Evolutionary conservation across 805 yeast genomes (phyloP), one percentile per base, ranked within the genome.

Genomic region (Wickerhamiella vanderwaltii): DNA sequence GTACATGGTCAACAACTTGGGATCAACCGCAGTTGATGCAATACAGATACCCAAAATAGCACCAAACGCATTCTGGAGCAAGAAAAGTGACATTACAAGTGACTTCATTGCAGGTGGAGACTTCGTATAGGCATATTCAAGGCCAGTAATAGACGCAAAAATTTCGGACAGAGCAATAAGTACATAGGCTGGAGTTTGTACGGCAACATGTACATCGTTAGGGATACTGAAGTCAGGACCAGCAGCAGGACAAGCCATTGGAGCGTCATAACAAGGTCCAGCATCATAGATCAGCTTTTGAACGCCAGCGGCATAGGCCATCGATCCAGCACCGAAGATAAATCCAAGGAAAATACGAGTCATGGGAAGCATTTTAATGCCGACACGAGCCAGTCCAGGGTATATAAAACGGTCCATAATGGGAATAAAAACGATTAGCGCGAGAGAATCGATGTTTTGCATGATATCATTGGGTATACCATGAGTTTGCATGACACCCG

Each of bases 81-180:
- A 66, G 66, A 77, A 80, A 39, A 75, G 48, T 6, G 66, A 51
- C 76, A 75, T 74, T 52, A 75, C 69, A 55, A 75, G 71, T 12
- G 79, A 71, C 59, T 73, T 74, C 81, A 75, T 75, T 38, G 70
- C 62, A 6, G 68, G 69, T 31, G 91, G 91, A 5, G 91, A 88
- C 64, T 81, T 78, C 20, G 86, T 75, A 63, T 79, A 82, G 15
- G 93, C 93, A 56, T 79, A 80, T 63, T 82, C 91, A 51, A 79
- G 71, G 52, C 88, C 91, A 17, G 91, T 80, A 52, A 80, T 73
- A 41, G 82, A 77, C 24, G 87, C 86, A 51, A 82, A 71, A 49
- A 81, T 80, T 60, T 82, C 93, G 13, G 86, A 73, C 41, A 79
- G 57, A 9, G 82, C 88, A 59, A 79, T 75, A 48, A 82, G 63